Evolutionary conservation across 2,329 filamentous ascomycete species (phyloP).

Genomic region (Xylariaceae sp.): DNA sequence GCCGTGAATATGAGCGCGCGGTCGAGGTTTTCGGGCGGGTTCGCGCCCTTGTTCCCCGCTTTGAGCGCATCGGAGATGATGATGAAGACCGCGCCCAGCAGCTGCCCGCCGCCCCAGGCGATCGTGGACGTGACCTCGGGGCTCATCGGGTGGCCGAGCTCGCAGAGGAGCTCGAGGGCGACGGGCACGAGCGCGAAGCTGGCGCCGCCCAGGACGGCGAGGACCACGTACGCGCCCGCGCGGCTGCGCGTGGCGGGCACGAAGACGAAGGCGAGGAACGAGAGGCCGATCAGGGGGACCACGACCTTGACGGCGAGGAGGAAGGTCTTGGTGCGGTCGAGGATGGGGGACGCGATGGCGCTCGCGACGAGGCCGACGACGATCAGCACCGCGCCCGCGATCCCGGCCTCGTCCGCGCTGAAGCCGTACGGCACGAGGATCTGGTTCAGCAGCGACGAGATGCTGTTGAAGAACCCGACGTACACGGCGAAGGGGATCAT

Average conservation of each 20-base stretch:
- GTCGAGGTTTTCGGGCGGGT: slow-evolving; percentile 67
- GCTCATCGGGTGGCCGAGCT: slow-evolving; percentile 79
- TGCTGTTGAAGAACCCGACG: slow-evolving; percentile 89
- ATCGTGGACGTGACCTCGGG: slow-evolving; percentile 81
- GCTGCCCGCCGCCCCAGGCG: slow-evolving; percentile 81
- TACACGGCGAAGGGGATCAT: slow-evolving; percentile 77
- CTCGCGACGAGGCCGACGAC: slow-evolving; percentile 75
- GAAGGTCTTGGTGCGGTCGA: slow-evolving; percentile 80
- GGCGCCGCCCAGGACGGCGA: slow-evolving; percentile 70
- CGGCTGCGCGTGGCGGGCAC: slow-evolving; percentile 57
- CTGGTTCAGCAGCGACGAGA: slow-evolving; percentile 84
- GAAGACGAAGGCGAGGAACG: slow-evolving; percentile 76
- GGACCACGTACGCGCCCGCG: slow-evolving; percentile 67
- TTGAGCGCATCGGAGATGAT: slow-evolving; percentile 73
- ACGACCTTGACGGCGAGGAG: slow-evolving; percentile 66
- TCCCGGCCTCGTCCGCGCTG: slow-evolving; percentile 76
- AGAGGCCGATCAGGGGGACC: slow-evolving; percentile 67
- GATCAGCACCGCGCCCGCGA: slow-evolving; percentile 84
- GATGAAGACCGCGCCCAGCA: slow-evolving; percentile 80
- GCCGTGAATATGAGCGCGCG: slow-evolving; percentile 73
- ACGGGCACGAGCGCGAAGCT: slow-evolving; percentile 78
- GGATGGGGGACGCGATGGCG: slow-evolving; percentile 71
- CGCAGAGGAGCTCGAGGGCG: slow-evolving; percentile 78
- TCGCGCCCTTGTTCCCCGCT: slow-evolving; percentile 41
- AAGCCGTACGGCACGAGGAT: slow-evolving; percentile 84